Evolutionary conservation across 208 protist genomes (phyloP).

Genomic region (Leishmania major): DNA sequence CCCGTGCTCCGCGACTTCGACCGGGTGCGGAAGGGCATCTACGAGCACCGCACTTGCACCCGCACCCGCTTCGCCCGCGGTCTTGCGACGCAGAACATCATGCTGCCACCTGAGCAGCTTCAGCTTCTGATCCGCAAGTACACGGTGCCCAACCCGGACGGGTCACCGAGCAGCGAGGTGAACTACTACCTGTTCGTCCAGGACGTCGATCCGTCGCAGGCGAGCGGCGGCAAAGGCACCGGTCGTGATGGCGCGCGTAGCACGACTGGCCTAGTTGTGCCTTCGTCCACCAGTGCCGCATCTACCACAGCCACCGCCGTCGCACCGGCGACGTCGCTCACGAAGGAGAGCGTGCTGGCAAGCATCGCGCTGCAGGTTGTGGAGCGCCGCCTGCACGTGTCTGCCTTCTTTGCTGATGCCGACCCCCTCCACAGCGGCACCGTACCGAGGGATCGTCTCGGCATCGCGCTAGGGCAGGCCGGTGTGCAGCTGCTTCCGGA

Average conservation of each 20-base stretch:
- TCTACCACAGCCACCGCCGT: neutral
- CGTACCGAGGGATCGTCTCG: constrained; percentile 60
- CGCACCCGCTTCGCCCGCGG: constrained; percentile 78
- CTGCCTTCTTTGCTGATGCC: constrained; percentile 82
- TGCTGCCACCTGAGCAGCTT: constrained; percentile 71
- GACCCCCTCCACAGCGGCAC: constrained; percentile 77
- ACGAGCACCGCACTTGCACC: constrained; percentile 87
- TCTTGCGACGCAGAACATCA: constrained; percentile 86
- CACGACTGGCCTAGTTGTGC: neutral
- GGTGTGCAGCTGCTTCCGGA: constrained; percentile 44
- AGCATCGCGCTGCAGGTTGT: constrained; percentile 62
- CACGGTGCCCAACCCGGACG: constrained; percentile 63
- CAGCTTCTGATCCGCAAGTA: constrained; percentile 83
- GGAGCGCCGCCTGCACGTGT: constrained; percentile 57
- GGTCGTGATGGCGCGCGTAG: neutral
- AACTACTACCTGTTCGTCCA: constrained; percentile 91
- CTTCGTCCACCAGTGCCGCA: neutral
- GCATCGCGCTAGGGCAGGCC: constrained; percentile 68
- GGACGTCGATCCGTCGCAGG: constrained; percentile 77
- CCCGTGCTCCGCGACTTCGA: constrained; percentile 91
- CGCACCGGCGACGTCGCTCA: neutral
- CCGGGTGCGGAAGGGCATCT: constrained; percentile 76
- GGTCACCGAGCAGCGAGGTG: constrained; percentile 69
- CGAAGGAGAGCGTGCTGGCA: constrained; percentile 43
- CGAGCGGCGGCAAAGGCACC: neutral